Percentiles rank a stretch among this genome's conserved stretches.
These are phyloP conservation scores for Acanthamoeba healyi DNA, from an alignment of 208 protist species.

Conservation along the genomic window DNA sequence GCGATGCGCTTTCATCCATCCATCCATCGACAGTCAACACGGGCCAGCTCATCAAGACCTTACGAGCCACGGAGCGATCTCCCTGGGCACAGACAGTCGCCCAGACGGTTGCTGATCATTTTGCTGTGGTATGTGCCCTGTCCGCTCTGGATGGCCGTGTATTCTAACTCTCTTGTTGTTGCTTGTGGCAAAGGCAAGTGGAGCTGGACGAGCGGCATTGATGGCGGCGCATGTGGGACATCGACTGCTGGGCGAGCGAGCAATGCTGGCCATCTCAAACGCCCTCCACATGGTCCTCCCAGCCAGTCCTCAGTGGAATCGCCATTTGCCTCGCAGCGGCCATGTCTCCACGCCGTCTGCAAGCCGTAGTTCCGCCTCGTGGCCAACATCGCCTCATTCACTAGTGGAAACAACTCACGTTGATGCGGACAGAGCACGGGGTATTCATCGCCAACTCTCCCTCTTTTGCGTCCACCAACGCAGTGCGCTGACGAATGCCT, in stretches of 20 bases:
- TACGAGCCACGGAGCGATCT: conserved; percentile 2
- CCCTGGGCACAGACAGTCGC: not conserved
- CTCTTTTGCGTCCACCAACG: no score
- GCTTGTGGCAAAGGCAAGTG: no score
- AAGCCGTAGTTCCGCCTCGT: no score
- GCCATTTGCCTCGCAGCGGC: not conserved
- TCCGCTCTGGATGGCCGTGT: no score
- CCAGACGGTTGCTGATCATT: conserved; percentile 74
- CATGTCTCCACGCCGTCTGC: not conserved
- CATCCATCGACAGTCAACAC: conserved; percentile 86
- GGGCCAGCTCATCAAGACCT: conserved; percentile 81
- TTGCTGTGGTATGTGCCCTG: not conserved
- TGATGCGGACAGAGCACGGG: no score
- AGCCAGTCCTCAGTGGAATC: not conserved
- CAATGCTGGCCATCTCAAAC: not conserved
- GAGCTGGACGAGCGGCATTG: not conserved
- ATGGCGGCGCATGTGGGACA: not conserved
- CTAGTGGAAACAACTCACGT: no score
- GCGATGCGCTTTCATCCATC: no score
- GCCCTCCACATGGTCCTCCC: not conserved
- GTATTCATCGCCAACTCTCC: no score
- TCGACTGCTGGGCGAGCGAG: not conserved
- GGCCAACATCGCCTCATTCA: no score
- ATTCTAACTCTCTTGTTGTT: no score
- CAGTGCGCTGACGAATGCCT: no score